Evolutionary conservation across 306 rosid genomes (phyloP).

Genomic region (Prosopis cineraria): DNA sequence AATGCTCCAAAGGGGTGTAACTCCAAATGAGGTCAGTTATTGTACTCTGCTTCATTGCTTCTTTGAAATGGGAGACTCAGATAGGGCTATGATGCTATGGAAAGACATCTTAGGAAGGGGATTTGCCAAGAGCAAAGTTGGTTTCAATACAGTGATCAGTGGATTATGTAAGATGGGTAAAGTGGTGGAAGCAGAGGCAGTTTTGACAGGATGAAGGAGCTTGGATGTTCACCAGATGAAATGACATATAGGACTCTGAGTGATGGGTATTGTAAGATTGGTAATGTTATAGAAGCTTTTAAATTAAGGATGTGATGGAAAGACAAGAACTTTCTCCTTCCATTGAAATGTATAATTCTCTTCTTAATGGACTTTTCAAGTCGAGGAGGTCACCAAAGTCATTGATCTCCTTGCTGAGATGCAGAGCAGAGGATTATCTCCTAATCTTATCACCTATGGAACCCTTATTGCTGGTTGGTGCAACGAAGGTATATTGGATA

Average conservation of each 20-base stretch:
- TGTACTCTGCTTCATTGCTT: constrained; percentile 76
- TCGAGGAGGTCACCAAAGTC: constrained; percentile 49
- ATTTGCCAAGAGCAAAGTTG: constrained; percentile 53
- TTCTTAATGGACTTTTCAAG: constrained; percentile 69
- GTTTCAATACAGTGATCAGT: constrained; percentile 71
- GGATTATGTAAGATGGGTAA: constrained; percentile 87
- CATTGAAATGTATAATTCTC: constrained; percentile 84
- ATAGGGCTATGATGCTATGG: constrained; percentile 61
- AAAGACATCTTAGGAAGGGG: constrained; percentile 62
- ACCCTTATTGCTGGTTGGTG: constrained; percentile 89
- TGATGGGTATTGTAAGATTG: constrained; percentile 73
- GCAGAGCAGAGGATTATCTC: constrained; percentile 62
- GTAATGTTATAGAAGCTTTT: constrained; percentile 64
- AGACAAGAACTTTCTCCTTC: constrained; percentile 50
- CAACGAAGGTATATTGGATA: constrained; percentile 64
- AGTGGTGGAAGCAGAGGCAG: constrained; percentile 61
- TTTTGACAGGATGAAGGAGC: constrained; percentile 71
- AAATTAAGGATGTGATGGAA: constrained; percentile 67
- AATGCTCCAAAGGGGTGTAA: constrained; percentile 64
- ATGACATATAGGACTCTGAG: constrained; percentile 70
- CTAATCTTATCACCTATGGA: constrained; percentile 70
- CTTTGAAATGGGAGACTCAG: constrained; percentile 65
- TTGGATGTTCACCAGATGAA: constrained; percentile 73
- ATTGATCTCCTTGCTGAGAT: constrained; percentile 63
- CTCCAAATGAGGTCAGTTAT: constrained; percentile 69